Conservation (phyloP, 2,329 filamentous ascomycete genomes). For the Dactylellina haptotyla region DNA sequence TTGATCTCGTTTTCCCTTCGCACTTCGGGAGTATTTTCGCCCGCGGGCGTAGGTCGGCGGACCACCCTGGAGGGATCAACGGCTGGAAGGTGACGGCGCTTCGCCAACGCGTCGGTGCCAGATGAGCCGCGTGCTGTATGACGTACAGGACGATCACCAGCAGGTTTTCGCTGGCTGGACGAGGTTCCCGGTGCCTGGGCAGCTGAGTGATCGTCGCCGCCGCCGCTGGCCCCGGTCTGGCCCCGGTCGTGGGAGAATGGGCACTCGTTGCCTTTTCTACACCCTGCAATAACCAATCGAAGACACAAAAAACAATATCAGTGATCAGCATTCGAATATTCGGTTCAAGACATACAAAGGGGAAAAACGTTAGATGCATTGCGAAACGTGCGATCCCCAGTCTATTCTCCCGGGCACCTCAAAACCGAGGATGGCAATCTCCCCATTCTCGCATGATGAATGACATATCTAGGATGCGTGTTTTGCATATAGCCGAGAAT, state of each 20-base stretch:
- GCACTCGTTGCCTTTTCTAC: conserved; percentile 38
- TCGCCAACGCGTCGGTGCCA: conserved; percentile 35
- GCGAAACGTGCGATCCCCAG: conserved; percentile 43
- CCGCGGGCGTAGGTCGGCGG: conserved; percentile 37
- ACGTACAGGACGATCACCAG: conserved; percentile 39
- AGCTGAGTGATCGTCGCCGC: conserved; percentile 45
- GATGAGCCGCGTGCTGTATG: conserved; percentile 46
- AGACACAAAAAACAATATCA: conserved; percentile 1
- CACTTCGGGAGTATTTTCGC: conserved; percentile 50
- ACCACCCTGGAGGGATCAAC: conserved; percentile 50
- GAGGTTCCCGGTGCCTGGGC: conserved; percentile 24
- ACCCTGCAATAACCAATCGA: conserved; percentile 25
- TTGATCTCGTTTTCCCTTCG: conserved; percentile 53
- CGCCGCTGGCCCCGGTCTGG: conserved; percentile 7
- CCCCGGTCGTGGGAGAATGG: conserved; percentile 32
- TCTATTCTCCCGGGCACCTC: conserved; percentile 14
- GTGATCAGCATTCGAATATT: conserved; percentile 26
- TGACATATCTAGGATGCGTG: conserved; percentile 1
- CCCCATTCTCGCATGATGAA: conserved; percentile 6
- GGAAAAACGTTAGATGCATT: conserved; percentile 14
- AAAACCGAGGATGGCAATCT: conserved; percentile 9
- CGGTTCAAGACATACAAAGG: neutral
- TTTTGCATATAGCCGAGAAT: conserved; percentile 50
- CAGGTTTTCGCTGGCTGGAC: conserved; percentile 13
- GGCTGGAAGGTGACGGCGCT: conserved; percentile 36